Evolutionary conservation across 2,329 filamentous ascomycete genomes (phyloP).

Genomic region (Cladophialophora yegresii): DNA sequence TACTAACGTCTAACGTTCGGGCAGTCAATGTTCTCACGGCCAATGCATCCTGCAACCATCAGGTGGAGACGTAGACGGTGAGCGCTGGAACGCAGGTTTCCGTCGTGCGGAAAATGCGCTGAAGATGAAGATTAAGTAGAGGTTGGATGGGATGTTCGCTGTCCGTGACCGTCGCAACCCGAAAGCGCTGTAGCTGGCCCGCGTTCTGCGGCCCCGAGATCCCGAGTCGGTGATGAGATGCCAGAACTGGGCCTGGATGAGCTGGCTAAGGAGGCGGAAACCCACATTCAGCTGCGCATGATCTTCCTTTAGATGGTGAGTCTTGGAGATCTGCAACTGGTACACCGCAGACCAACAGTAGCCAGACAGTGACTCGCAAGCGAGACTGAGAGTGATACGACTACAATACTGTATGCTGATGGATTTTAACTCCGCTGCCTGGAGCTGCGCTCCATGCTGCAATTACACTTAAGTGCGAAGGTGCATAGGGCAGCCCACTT

Average conservation of each 20-base stretch:
- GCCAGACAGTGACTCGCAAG: neutral
- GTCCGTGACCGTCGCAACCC: neutral
- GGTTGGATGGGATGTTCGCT: neutral
- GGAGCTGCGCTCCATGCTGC: neutral
- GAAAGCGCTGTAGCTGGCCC: neutral
- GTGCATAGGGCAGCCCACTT: neutral
- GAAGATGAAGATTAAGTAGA: neutral
- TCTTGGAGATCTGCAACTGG: no score
- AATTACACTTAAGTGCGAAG: neutral
- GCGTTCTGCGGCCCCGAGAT: neutral
- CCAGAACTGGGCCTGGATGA: no score
- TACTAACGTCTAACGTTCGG: neutral
- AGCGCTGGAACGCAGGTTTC: neutral
- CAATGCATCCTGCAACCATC: constrained; percentile 26
- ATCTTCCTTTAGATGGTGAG: no score
- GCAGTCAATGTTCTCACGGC: constrained; percentile 25
- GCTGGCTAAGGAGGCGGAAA: no score
- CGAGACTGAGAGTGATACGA: neutral
- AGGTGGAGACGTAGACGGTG: constrained; percentile 16
- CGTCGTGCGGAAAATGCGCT: neutral
- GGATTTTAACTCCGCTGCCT: neutral
- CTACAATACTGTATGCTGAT: neutral
- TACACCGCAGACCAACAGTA: neutral
- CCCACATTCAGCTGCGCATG: no score
- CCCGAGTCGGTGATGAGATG: neutral